These are phyloP conservation scores for Ophiostoma quercus DNA, from an alignment of 2,329 filamentous ascomycete genomes.

Conservation along the genomic window DNA sequence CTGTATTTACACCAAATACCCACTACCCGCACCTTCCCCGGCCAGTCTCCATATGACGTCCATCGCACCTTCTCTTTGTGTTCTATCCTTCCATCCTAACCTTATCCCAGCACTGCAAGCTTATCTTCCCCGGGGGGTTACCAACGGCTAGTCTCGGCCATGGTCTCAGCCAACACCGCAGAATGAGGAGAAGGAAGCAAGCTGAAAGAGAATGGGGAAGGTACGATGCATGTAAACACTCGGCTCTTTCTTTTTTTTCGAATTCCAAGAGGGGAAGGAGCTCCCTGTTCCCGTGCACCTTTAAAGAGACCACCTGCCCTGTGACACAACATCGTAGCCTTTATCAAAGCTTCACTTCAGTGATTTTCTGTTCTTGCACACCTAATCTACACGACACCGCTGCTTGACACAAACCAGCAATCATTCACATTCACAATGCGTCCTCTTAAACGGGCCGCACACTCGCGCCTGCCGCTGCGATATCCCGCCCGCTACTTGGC, in stretches of 20 bases:
- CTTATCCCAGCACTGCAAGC: background rate
- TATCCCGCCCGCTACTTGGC: conserved; percentile 23
- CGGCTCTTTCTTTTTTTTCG: background rate
- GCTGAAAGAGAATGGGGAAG: conserved; percentile 19
- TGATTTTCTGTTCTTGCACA: background rate
- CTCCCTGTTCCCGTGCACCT: background rate
- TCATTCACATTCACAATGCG: conserved; percentile 41
- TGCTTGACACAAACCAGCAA: background rate
- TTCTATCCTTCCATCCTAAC: conserved; percentile 10
- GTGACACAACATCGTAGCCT: background rate
- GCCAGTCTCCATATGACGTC: conserved; percentile 18
- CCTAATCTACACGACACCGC: background rate
- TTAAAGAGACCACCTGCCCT: background rate
- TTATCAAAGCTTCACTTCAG: background rate
- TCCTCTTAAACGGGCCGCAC: conserved; percentile 47
- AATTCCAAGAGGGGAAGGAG: background rate
- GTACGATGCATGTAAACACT: conserved; percentile 19
- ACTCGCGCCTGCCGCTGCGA: conserved; percentile 41
- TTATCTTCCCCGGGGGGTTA: conserved; percentile 15
- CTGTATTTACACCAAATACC: conserved; percentile 5
- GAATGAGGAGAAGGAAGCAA: conserved; percentile 16
- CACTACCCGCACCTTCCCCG: conserved; percentile 8
- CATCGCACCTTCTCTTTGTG: conserved; percentile 14
- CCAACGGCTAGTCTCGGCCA: conserved; percentile 27
- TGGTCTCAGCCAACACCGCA: background rate